Conservation (phyloP, 805 yeast species). For the Torulaspora indica region DNA sequence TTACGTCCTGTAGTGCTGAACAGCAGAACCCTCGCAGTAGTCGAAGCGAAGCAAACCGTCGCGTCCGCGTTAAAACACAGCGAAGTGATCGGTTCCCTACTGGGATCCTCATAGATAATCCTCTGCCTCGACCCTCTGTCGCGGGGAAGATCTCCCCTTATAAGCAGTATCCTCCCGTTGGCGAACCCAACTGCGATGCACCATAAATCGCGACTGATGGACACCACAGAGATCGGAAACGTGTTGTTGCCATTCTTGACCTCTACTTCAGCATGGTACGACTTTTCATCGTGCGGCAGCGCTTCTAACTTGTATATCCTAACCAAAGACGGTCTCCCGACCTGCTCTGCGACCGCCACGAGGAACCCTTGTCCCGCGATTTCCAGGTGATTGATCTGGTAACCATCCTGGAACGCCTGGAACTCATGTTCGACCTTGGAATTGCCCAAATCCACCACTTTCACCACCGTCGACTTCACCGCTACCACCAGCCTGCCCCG, state of each 20-base stretch:
- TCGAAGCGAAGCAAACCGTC: conserved; percentile 60
- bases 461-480: conserved; percentile 47
- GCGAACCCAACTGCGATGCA: conserved; percentile 31
- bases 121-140: conserved; percentile 91
- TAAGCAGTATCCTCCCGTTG: conserved; percentile 71
- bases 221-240: conserved; percentile 52
- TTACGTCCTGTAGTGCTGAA: conserved; percentile 76
- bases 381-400: conserved; percentile 56
- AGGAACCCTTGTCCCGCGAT: conserved; percentile 47
- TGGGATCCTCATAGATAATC: conserved; percentile 56
- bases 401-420: conserved; percentile 60
- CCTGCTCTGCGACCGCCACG: conserved; percentile 69
- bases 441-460: conserved; percentile 47
- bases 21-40: conserved; percentile 66
- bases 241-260: conserved; percentile 71
- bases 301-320: conserved; percentile 70
- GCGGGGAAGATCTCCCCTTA: conserved; percentile 81
- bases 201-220: conserved; percentile 24
- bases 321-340: conserved; percentile 62
- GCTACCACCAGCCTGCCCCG: conserved; percentile 54
- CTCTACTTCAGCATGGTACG: conserved; percentile 56
- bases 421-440: conserved; percentile 49
- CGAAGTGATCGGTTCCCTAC: conserved; percentile 75
- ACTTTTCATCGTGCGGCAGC: conserved; percentile 35
- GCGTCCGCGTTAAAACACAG: conserved; percentile 51